These are phyloP conservation scores for Trichoderma aggressivum DNA, from an alignment of 2,329 filamentous ascomycete species.

Conservation along the genomic window DNA sequence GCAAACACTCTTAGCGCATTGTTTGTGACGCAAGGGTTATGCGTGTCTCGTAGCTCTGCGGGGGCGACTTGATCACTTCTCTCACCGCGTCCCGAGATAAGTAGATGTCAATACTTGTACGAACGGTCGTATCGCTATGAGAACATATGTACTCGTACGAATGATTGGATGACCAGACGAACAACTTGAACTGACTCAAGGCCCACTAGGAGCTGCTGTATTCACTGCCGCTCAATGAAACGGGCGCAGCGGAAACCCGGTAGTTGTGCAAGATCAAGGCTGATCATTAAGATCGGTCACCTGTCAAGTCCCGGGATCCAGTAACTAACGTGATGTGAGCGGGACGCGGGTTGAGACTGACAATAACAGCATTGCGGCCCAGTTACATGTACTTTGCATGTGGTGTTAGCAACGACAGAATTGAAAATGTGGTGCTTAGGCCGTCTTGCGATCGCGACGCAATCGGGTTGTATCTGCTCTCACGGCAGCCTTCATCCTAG, in stretches of 20 bases:
- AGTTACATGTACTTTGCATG: neutral
- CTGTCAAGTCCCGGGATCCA: neutral
- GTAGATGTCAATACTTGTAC: too few relatives aligned
- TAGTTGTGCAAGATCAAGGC: neutral
- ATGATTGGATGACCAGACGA: neutral
- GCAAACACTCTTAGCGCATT: neutral
- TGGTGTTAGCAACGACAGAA: neutral
- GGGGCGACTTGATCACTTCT: neutral
- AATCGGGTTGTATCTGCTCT: neutral
- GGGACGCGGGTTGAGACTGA: neutral
- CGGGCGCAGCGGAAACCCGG: neutral
- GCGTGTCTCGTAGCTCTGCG: neutral
- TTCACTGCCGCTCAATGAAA: neutral
- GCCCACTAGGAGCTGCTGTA: neutral
- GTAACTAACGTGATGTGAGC: neutral
- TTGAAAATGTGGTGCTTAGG: neutral
- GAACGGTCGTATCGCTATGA: neutral
- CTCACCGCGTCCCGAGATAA: neutral
- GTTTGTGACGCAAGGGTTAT: neutral
- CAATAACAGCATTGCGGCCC: neutral
- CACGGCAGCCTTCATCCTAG: neutral
- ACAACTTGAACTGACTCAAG: neutral
- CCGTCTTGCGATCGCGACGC: neutral
- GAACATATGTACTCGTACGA: neutral
- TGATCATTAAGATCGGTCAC: neutral